phyloP scores from a whole-genome alignment of 1,139 yeast genomes.

The Blastobotrys proliferans region DNA sequence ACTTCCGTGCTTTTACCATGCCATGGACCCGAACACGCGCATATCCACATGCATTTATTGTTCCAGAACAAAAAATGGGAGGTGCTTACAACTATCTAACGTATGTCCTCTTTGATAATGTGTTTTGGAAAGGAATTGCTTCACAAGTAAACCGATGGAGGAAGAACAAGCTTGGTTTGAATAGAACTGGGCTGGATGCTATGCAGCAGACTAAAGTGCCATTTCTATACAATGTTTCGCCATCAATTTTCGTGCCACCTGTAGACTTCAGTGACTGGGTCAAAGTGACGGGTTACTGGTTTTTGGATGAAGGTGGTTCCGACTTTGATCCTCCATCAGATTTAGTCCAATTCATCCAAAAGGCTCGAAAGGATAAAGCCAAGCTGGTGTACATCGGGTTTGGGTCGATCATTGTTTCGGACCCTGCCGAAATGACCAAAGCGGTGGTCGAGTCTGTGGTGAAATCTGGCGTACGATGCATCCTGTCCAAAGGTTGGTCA shows the following conservation, averaged over 20 bases:
- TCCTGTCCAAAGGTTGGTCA: constrained; percentile 93
- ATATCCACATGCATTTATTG: constrained; percentile 93
- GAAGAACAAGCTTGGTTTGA: constrained; percentile 56
- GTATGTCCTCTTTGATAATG: constrained; percentile 85
- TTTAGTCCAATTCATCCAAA: constrained; percentile 56
- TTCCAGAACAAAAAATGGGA: constrained; percentile 88
- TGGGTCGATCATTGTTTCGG: constrained; percentile 88
- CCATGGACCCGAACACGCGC: constrained; percentile 97
- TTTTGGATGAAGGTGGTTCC: constrained; percentile 54
- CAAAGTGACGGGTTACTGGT: constrained; percentile 94
- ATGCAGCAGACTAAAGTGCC: constrained; percentile 81
- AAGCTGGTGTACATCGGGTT: constrained; percentile 88
- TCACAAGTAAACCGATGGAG: constrained; percentile 89
- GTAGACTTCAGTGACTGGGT: constrained; percentile 95
- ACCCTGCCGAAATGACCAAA: constrained; percentile 71
- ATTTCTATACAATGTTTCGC: constrained; percentile 83
- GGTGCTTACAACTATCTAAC: constrained; percentile 91
- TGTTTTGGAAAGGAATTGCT: constrained; percentile 92
- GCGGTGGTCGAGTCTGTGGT: constrained; percentile 76
- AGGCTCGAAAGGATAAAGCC: constrained; percentile 57
- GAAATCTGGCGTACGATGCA: constrained; percentile 77
- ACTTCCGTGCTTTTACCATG: constrained; percentile 94
- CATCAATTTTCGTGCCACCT: constrained; percentile 84
- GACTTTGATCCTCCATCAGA: constrained; percentile 60
- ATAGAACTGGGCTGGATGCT: constrained; percentile 63